A percentile compares a stretch with the other conserved stretches of the same genome.
Evolutionary conservation across 768 basidiomycete species (phyloP).

Genomic region (Hygrophoropsis aurantiaca): DNA sequence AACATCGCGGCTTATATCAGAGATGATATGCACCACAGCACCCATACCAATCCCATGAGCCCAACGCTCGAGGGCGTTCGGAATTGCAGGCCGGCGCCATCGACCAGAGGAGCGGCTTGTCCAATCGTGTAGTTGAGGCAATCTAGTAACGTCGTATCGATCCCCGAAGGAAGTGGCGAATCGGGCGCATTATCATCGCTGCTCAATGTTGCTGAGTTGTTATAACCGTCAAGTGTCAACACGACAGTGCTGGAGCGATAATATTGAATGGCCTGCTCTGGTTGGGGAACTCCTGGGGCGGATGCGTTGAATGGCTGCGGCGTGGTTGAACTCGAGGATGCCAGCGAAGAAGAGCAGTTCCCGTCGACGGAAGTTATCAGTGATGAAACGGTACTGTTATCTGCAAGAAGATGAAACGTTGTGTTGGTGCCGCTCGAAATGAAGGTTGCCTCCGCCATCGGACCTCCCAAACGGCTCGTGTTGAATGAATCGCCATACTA

Average conservation of each 20-base stretch:
- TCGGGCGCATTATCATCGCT: constrained; percentile 40
- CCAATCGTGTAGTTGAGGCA: constrained; percentile 69
- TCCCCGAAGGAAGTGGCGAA: constrained; percentile 49
- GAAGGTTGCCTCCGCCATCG: constrained; percentile 38
- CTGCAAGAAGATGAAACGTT: constrained; percentile 47
- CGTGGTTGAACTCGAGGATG: constrained; percentile 30
- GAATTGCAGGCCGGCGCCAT: constrained; percentile 24
- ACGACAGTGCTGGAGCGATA: constrained; percentile 66
- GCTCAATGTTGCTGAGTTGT: constrained; percentile 53
- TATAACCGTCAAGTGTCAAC: constrained; percentile 64
- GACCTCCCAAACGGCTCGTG: constrained; percentile 49
- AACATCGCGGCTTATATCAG: no score
- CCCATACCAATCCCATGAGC: constrained; percentile 15
- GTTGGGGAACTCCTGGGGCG: constrained; percentile 28
- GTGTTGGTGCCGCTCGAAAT: constrained; percentile 37
- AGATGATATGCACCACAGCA: constrained; percentile 13
- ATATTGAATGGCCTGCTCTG: constrained; percentile 64
- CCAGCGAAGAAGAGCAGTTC: constrained; percentile 44
- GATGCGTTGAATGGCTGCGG: constrained; percentile 31
- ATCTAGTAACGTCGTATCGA: constrained; percentile 48
- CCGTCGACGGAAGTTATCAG: constrained; percentile 41
- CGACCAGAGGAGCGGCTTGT: constrained; percentile 54
- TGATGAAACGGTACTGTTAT: constrained; percentile 45
- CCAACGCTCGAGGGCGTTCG: constrained; percentile 4
- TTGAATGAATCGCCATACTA: constrained; percentile 49